Evolutionary conservation across 495 filamentous ascomycete species (phyloP).

Genomic region (Barbatosphaeria neglecta): DNA sequence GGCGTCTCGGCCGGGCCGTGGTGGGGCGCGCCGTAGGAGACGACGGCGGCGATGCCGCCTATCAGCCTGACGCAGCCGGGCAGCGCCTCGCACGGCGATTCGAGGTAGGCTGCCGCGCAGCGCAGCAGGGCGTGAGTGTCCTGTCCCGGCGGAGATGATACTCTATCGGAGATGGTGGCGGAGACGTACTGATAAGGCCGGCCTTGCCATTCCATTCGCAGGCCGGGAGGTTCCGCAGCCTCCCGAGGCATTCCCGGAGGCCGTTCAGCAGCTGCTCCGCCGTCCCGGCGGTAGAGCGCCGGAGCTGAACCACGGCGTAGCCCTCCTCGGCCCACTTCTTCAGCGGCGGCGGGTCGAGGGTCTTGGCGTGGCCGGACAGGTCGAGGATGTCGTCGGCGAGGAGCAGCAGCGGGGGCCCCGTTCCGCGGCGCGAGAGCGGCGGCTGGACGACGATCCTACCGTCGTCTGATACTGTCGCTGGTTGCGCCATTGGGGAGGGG

Average conservation of each 20-base stretch:
- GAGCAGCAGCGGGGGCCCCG: constrained; percentile 44
- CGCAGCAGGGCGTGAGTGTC: neutral
- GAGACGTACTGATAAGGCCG: constrained; percentile 22
- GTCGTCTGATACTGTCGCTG: too few relatives aligned
- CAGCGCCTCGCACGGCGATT: neutral
- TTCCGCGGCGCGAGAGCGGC: constrained; percentile 44
- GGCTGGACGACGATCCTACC: constrained; percentile 24
- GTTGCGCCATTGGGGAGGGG: too few relatives aligned
- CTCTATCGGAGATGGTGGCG: neutral
- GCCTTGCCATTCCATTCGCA: constrained; percentile 17
- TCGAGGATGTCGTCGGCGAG: constrained; percentile 10
- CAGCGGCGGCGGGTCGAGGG: constrained; percentile 33
- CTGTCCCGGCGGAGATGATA: neutral
- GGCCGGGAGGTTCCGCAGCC: constrained; percentile 12
- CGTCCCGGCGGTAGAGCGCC: neutral
- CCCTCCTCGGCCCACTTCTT: constrained; percentile 53
- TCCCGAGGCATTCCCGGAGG: constrained; percentile 8
- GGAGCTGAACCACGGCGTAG: constrained; percentile 36
- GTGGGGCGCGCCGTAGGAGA: constrained; percentile 16
- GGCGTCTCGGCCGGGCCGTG: neutral
- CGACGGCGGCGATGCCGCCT: constrained; percentile 15
- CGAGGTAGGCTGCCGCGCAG: constrained; percentile 4
- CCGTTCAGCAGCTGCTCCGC: constrained; percentile 2
- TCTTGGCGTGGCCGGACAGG: constrained; percentile 5
- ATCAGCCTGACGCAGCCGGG: constrained; percentile 6